phyloP scores from a whole-genome alignment of 2,329 filamentous ascomycete species.

The Orbilia quercus region DNA sequence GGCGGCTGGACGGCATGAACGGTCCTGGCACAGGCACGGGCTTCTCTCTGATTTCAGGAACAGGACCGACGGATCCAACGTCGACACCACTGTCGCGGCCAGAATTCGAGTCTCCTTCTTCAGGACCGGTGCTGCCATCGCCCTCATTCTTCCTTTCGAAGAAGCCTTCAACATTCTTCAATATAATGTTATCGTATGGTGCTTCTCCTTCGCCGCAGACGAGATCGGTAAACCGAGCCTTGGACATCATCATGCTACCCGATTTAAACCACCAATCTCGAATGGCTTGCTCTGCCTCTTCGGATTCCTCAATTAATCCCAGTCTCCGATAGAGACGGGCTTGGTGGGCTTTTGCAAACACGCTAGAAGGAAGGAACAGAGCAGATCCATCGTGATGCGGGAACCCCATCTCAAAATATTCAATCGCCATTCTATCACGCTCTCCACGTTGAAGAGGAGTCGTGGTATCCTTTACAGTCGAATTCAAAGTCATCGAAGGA shows the following conservation, averaged over 20 bases:
- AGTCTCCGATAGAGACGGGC: slow-evolving; percentile 37
- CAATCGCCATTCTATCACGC: slow-evolving; percentile 49
- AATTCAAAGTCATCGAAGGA: slow-evolving; percentile 40
- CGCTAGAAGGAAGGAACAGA: slow-evolving; percentile 43
- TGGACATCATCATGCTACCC: slow-evolving; percentile 43
- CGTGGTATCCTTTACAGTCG: slow-evolving; percentile 41
- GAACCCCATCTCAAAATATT: slow-evolving; percentile 53
- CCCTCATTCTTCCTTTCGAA: slow-evolving; percentile 40
- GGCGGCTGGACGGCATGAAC: neutral
- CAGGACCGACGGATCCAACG: slow-evolving; percentile 30
- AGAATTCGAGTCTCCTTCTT: slow-evolving; percentile 43
- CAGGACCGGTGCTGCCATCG: slow-evolving; percentile 27
- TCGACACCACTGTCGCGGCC: slow-evolving; percentile 50
- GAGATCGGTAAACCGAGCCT: slow-evolving; percentile 41
- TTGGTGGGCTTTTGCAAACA: slow-evolving; percentile 51
- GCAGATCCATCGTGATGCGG: slow-evolving; percentile 30
- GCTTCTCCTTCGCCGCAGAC: slow-evolving; percentile 46
- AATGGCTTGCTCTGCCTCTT: slow-evolving; percentile 39
- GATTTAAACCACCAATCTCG: slow-evolving; percentile 40
- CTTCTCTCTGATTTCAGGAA: slow-evolving; percentile 28
- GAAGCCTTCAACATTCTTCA: slow-evolving; percentile 48
- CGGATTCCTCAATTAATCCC: slow-evolving; percentile 28
- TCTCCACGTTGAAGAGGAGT: slow-evolving; percentile 46
- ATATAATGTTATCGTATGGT: slow-evolving; percentile 45
- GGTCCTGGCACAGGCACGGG: slow-evolving; percentile 10